phyloP scores from a whole-genome alignment of 2,329 filamentous ascomycete species.

The Fusarium pseudograminearum region DNA sequence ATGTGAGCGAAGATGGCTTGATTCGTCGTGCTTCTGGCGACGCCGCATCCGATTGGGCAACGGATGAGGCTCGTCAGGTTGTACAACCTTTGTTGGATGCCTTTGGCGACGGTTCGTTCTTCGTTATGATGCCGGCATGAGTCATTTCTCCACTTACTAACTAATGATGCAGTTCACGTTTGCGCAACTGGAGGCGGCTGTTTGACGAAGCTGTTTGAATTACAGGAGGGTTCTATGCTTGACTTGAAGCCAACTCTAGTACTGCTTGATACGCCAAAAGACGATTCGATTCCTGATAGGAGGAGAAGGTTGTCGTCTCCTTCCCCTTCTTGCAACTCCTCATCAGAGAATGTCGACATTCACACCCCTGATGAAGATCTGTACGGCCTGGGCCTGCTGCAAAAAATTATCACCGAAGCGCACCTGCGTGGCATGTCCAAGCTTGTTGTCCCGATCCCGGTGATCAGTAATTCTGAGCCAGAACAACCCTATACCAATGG shows the following conservation, averaged over 20 bases:
- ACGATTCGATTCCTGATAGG: slow-evolving; percentile 59
- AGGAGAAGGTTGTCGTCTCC: slow-evolving; percentile 54
- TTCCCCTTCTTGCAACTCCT: slow-evolving; percentile 58
- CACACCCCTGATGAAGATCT: slow-evolving; percentile 61
- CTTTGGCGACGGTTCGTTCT: slow-evolving; percentile 64
- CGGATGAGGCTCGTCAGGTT: slow-evolving; percentile 59
- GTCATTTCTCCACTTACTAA: slow-evolving; percentile 38
- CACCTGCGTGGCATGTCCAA: slow-evolving; percentile 68
- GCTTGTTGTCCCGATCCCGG: slow-evolving; percentile 67
- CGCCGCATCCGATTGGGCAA: slow-evolving; percentile 49
- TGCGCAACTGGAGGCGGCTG: slow-evolving; percentile 67
- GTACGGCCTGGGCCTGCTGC: slow-evolving; percentile 67
- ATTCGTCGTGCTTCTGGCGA: slow-evolving; percentile 50
- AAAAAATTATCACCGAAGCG: slow-evolving; percentile 69
- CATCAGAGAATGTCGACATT: slow-evolving; percentile 54
- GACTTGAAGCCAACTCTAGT: slow-evolving; percentile 69
- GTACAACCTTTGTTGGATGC: slow-evolving; percentile 64
- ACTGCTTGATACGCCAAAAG: slow-evolving; percentile 67
- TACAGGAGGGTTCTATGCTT: slow-evolving; percentile 64
- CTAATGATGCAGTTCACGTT: slow-evolving; percentile 60
- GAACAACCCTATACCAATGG: slow-evolving; percentile 46
- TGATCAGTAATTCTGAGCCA: slow-evolving; percentile 59
- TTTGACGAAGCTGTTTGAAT: slow-evolving; percentile 63
- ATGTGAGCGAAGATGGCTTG: slow-evolving; percentile 61
- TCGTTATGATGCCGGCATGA: slow-evolving; percentile 13